Evolutionary conservation across 1,284 basidiomycete species (phyloP), one percentile per base, ranked within the genome.

Genomic region (Papiliotrema flavescens): DNA sequence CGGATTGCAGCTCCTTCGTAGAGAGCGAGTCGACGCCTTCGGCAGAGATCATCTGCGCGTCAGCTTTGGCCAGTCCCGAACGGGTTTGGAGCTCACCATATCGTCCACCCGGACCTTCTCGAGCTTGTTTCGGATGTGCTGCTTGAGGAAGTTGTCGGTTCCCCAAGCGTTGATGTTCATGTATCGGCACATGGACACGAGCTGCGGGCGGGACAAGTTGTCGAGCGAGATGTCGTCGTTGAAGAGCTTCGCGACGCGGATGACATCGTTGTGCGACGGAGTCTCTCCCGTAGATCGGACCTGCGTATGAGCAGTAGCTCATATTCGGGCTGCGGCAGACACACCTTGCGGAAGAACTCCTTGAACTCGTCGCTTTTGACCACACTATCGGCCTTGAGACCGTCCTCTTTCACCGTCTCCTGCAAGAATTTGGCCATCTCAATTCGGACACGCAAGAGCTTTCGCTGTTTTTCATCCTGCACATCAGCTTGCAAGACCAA

Each of bases 361-460:
- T 98, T 98, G 82, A 98, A 98, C 52, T 93, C 91, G 59, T 97
- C 92, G 49, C 85, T 89, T 57, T 90, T 90, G 54, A 97, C 84
- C 56, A 98, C 94, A 19, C 85, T 85, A 70, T 95, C 94, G 7
- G 90, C 90, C 74, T 90, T 92, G 55, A 98, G 81, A 40, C 91
- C 92, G 15, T 90, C 92, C 76, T 98, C 95, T 47, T 89, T 85
- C 54, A 98, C 84, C 1, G 96, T 98, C 76, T 98, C 96, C 72
- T 98, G 95, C 46, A 99, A 80, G 82, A 98, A 99, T 73, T 99
- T 98, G 65, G 96, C 96, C 94, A 98, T 98, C 74, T 98, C 94
- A 24, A 99, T 81, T 52, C 95, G 84, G 22, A 97, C 90, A 65
- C 94, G 88, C 48, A 98, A 85, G 2, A 98, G 81, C 73, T 97